Percentiles rank a stretch among this genome's conserved stretches.
These are phyloP conservation scores for Triglochin maritima DNA, from an alignment of 106 monocot genomes.

Conservation along the genomic window DNA sequence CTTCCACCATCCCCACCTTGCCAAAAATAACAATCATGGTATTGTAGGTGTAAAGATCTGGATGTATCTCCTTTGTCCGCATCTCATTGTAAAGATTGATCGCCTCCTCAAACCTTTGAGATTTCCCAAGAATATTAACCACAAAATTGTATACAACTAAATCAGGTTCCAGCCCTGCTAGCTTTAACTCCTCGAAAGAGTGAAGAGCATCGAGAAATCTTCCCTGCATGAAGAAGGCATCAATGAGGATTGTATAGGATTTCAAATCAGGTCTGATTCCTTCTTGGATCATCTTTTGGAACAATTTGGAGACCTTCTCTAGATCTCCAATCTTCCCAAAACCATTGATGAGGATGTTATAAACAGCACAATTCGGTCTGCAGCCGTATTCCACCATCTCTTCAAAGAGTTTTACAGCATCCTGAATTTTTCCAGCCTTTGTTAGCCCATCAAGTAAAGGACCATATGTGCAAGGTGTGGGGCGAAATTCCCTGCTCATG, in stretches of 20 bases:
- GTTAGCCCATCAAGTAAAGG: constrained; percentile 80
- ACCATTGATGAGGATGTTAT: constrained; percentile 88
- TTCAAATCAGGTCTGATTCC: constrained; percentile 76
- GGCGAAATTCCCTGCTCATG: constrained; percentile 56
- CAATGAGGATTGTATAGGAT: constrained; percentile 68
- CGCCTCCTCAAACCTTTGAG: constrained; percentile 54
- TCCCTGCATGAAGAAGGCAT: constrained; percentile 34
- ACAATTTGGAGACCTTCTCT: constrained; percentile 44
- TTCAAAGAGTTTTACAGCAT: constrained; percentile 50
- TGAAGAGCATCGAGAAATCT: constrained; percentile 46
- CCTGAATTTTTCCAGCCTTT: constrained; percentile 44
- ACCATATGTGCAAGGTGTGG: constrained; percentile 84
- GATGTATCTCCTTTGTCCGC: constrained; percentile 56
- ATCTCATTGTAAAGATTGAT: constrained; percentile 57
- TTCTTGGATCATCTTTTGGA: constrained; percentile 49
- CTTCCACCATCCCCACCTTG: constrained; percentile 55
- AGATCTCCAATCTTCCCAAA: constrained; percentile 54
- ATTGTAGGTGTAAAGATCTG: constrained; percentile 93
- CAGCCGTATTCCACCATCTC: constrained; percentile 81
- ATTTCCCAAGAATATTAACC: constrained; percentile 64
- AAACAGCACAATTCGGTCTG: constrained; percentile 74
- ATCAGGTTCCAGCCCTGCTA: constrained; percentile 54
- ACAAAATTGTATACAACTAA: constrained; percentile 73
- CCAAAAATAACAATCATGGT: constrained; percentile 68
- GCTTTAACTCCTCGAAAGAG: constrained; percentile 53